Conservation (phyloP, 768 basidiomycete species). For the Boletales sp. region DNA sequence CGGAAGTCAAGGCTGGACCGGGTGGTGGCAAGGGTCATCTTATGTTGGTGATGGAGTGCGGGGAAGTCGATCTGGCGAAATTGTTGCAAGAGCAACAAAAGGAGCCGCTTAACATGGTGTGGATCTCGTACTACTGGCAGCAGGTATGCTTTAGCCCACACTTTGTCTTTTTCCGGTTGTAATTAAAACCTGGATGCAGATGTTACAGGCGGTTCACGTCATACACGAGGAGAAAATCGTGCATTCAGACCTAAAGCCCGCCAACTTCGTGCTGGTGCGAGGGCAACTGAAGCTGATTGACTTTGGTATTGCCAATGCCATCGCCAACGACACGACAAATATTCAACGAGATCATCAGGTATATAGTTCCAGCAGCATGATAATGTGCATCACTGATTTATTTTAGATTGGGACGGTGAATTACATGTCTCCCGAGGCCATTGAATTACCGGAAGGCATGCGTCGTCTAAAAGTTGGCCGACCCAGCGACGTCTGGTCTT, state of each 20-base stretch:
- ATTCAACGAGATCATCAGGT: conserved; percentile 96
- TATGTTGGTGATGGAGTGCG: conserved; percentile 93
- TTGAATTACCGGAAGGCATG: conserved; percentile 84
- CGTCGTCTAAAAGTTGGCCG: conserved; percentile 91
- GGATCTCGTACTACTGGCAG: conserved; percentile 95
- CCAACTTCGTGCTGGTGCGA: conserved; percentile 95
- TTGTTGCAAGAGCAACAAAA: conserved; percentile 82
- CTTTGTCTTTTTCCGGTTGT: background rate
- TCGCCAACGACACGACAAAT: conserved; percentile 98
- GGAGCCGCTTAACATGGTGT: conserved; percentile 86
- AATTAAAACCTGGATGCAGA: conserved; percentile 44
- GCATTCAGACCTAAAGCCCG: conserved; percentile 96
- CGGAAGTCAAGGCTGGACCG: conserved; percentile 68
- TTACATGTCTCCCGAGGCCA: conserved; percentile 98
- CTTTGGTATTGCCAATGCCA: conserved; percentile 99
- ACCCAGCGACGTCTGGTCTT: conserved; percentile 95
- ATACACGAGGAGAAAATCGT: conserved; percentile 99
- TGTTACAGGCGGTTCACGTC: conserved; percentile 97
- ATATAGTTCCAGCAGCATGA: conserved; percentile 6
- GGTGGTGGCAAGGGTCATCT: conserved; percentile 71
- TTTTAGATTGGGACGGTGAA: conserved; percentile 91
- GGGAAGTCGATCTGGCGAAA: conserved; percentile 87
- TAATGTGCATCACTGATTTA: background rate
- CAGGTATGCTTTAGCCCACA: conserved; percentile 55
- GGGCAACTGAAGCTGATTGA: conserved; percentile 97